Conservation (phyloP, 2,329 filamentous ascomycete species). For the Penicillium polonicum region DNA sequence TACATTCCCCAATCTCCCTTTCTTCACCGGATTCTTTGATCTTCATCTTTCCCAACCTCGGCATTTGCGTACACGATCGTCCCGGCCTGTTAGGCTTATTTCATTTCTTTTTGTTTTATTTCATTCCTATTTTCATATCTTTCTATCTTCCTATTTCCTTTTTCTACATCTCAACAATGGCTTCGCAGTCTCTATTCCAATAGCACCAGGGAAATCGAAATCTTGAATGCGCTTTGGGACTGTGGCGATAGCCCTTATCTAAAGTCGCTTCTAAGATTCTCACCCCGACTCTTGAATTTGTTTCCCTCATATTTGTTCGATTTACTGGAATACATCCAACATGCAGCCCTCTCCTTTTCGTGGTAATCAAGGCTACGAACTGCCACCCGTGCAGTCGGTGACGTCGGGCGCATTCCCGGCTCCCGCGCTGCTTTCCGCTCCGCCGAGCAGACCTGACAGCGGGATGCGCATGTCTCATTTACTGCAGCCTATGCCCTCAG, state of each 20-base stretch:
- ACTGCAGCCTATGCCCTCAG: conserved; percentile 37
- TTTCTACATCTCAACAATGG: conserved; percentile 7
- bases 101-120: neutral
- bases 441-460: conserved; percentile 41
- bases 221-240: neutral
- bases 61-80: conserved; percentile 19
- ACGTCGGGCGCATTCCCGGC: conserved; percentile 34
- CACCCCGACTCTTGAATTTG: neutral
- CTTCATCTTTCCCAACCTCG: conserved; percentile 24
- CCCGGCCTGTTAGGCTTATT: neutral
- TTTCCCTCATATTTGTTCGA: neutral
- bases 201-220: neutral
- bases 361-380: conserved; percentile 32
- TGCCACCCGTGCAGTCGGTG: conserved; percentile 39
- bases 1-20: conserved; percentile 8
- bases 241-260: conserved; percentile 7
- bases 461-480: conserved; percentile 45
- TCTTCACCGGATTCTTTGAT: conserved; percentile 23
- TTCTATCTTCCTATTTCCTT: neutral
- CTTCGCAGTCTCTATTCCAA: neutral
- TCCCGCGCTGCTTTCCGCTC: conserved; percentile 36
- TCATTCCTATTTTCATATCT: neutral
- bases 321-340: neutral
- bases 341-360: conserved; percentile 40
- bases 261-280: neutral